Percentiles rank a stretch among this genome's conserved stretches.
Conservation (phyloP, 2,329 filamentous ascomycete genomes). For the Sporothrix euskadiensis region DNA sequence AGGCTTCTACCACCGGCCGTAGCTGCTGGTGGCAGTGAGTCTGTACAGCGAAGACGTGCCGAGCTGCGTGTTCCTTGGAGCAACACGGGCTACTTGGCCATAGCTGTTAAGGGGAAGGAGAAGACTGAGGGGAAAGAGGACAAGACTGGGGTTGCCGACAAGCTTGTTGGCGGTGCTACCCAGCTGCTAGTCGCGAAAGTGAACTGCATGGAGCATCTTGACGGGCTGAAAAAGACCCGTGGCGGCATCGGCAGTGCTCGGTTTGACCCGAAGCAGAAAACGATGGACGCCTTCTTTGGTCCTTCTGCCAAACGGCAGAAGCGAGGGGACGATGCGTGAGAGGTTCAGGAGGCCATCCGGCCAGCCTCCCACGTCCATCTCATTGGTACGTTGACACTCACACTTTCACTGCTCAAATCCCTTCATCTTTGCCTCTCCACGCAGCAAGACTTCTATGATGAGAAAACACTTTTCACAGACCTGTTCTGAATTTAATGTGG, state of each 20-base stretch:
- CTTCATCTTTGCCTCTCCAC: constrained; percentile 30
- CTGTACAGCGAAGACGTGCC: constrained; percentile 21
- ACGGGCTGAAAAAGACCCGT: constrained; percentile 72
- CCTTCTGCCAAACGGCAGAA: constrained; percentile 53
- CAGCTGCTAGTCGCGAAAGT: constrained; percentile 55
- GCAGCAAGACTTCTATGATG: constrained; percentile 58
- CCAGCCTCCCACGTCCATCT: background rate
- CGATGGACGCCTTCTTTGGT: constrained; percentile 72
- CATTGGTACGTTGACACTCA: constrained; percentile 42
- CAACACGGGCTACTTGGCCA: constrained; percentile 54
- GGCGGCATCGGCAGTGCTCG: constrained; percentile 79
- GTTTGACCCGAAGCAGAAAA: constrained; percentile 74
- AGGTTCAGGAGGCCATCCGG: constrained; percentile 29
- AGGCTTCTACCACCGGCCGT: constrained; percentile 31
- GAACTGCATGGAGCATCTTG: constrained; percentile 72
- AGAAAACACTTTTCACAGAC: constrained; percentile 74
- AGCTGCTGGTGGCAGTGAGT: background rate
- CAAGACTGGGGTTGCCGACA: background rate
- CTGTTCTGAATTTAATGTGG: constrained; percentile 78
- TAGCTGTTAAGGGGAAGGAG: constrained; percentile 25
- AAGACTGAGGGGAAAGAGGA: background rate
- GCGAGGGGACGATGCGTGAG: constrained; percentile 30
- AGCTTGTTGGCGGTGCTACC: background rate
- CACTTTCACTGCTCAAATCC: constrained; percentile 24
- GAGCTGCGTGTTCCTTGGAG: constrained; percentile 47